Percentiles rank a stretch among this genome's conserved stretches.
Conservation (phyloP, 495 filamentous ascomycete species). For the Penicillium chermesinum region DNA sequence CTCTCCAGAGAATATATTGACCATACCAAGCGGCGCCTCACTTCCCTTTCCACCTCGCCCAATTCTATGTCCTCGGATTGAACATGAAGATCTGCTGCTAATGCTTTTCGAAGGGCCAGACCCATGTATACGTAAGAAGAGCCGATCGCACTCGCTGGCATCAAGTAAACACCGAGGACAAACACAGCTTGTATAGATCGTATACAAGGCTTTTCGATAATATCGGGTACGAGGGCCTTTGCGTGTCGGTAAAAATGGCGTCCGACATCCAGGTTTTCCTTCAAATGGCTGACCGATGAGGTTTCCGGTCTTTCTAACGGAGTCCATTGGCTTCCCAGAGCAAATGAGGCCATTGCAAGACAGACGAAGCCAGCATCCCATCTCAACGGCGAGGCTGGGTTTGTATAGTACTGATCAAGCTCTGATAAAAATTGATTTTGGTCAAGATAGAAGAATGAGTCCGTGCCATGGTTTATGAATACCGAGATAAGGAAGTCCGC, state of each 20-base stretch:
- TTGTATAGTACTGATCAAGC: constrained; percentile 16
- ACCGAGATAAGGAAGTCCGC: constrained; percentile 20
- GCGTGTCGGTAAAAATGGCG: constrained; percentile 12
- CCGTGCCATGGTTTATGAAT: constrained; percentile 19
- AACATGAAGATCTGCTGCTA: constrained; percentile 38
- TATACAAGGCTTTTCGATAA: constrained; percentile 16
- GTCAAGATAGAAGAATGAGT: constrained; percentile 24
- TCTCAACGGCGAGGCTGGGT: constrained; percentile 7
- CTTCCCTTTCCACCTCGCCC: constrained; percentile 10
- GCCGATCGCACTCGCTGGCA: constrained; percentile 21
- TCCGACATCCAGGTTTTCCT: constrained; percentile 10
- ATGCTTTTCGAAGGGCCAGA: constrained; percentile 36
- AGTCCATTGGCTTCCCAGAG: constrained; percentile 24
- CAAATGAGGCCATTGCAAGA: constrained; percentile 17
- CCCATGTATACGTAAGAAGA: constrained; percentile 29
- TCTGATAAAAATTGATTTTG: constrained; percentile 16
- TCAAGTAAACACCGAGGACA: constrained; percentile 20
- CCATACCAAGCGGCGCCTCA: constrained; percentile 22
- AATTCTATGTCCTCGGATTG: constrained; percentile 8
- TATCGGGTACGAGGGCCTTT: constrained; percentile 17
- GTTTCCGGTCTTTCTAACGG: constrained; percentile 13
- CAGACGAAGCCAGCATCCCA: constrained; percentile 16
- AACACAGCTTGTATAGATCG: constrained; percentile 20
- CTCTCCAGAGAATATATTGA: constrained; percentile 26
- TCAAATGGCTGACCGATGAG: not conserved